phyloP scores from a whole-genome alignment of 176 grass and related monocot species.

The Melocanna baccifera region DNA sequence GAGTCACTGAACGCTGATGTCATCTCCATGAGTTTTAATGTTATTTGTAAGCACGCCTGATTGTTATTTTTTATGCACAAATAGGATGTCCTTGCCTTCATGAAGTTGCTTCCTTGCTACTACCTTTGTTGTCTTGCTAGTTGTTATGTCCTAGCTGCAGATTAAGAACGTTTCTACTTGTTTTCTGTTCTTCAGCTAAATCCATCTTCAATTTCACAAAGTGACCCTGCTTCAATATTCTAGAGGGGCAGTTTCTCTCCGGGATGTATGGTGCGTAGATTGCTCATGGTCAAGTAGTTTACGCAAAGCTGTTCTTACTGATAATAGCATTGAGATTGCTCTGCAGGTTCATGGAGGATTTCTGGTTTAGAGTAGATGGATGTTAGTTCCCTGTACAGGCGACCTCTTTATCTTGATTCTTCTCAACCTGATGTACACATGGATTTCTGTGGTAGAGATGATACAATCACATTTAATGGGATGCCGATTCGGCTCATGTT shows the following conservation, averaged over 20 bases:
- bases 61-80: not conserved
- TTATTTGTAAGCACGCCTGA: not conserved
- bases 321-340: slow-evolving; percentile 3
- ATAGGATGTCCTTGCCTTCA: not conserved
- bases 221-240: slow-evolving; percentile 30
- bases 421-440: slow-evolving; percentile 39
- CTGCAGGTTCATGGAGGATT: slow-evolving; percentile 31
- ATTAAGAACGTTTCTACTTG: slow-evolving; percentile 5
- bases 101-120: not conserved
- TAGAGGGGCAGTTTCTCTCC: not conserved
- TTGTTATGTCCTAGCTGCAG: not conserved
- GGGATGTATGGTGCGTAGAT: slow-evolving; percentile 17
- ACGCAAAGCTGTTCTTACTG: not conserved
- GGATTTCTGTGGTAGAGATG: slow-evolving; percentile 26
- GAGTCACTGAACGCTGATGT: not conserved
- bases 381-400: slow-evolving; percentile 55
- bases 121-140: not conserved
- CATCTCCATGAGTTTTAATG: not conserved
- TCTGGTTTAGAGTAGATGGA: slow-evolving; percentile 42
- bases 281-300: not conserved
- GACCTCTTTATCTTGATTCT: slow-evolving; percentile 30
- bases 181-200: slow-evolving; percentile 27
- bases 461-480: slow-evolving; percentile 16
- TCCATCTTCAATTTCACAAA: slow-evolving; percentile 8
- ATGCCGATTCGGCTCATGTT: slow-evolving; percentile 19